A percentile compares a stretch with the other conserved stretches of the same genome.
These are phyloP conservation scores for Neurospora sp. DNA, from an alignment of 495 filamentous ascomycete species.

Conservation along the genomic window DNA sequence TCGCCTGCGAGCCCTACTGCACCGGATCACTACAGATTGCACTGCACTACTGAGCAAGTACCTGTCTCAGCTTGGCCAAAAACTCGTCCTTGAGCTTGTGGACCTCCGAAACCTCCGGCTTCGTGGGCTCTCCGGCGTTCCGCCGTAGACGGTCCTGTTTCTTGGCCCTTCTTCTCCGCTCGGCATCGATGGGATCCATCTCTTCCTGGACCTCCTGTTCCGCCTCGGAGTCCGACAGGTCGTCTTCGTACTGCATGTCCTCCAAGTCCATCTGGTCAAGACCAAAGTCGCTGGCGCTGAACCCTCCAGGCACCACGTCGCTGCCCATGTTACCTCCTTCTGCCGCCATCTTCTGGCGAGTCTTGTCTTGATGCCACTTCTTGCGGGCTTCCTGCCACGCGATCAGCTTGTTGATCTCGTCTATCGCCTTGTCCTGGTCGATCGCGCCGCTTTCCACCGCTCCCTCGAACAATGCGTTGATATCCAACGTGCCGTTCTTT, in stretches of 20 bases:
- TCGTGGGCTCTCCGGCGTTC: constrained; percentile 79
- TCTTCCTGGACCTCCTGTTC: constrained; percentile 69
- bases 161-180: constrained; percentile 63
- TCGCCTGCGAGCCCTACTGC: background rate
- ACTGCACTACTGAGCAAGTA: constrained; percentile 52
- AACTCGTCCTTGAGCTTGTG: constrained; percentile 70
- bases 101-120: constrained; percentile 72
- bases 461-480: constrained; percentile 83
- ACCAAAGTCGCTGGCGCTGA: constrained; percentile 77
- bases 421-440: constrained; percentile 59
- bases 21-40: background rate
- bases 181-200: constrained; percentile 74
- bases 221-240: constrained; percentile 58
- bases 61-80: constrained; percentile 71
- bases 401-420: constrained; percentile 76
- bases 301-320: constrained; percentile 38
- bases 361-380: constrained; percentile 96
- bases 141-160: constrained; percentile 70
- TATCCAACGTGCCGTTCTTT: constrained; percentile 66
- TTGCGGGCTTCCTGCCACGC: constrained; percentile 91
- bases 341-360: constrained; percentile 94
- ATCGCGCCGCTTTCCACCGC: constrained; percentile 57
- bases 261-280: constrained; percentile 78
- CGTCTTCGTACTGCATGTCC: constrained; percentile 68
- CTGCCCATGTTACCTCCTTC: constrained; percentile 45